Evolutionary conservation across 371 early-diverging fungal genomes (phyloP), one percentile per base, ranked within the genome.

Genomic region (Syncephalastrum racemosum): DNA sequence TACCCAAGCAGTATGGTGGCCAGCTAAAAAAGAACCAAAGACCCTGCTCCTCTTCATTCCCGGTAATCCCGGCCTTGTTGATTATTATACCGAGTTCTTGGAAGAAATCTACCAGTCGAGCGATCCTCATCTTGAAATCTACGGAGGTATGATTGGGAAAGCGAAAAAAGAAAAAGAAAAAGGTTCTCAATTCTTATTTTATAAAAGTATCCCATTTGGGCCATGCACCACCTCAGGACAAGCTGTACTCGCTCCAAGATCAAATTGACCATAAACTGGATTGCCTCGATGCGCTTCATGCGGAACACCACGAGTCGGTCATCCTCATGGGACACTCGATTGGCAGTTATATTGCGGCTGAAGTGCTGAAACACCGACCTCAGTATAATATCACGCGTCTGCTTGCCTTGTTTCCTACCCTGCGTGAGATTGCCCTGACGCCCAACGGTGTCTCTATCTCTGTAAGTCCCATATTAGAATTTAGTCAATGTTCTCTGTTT

Each of bases 361-460:
- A 75, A 50, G 69, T 77, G 20, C 65, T 90, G 22, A 84, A 82
- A 51, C 67, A 71, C 18, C 75, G 86, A 8, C 88, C 86, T 10
- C 59, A 72, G 39, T 76, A 77, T 49, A 69, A 73, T 12, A 85
- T 94, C 27, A 68, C 67, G 36, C 82, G 84, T 4, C 61, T 89
- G 3, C 78, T 91, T 52, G 78, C 78, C 1, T 68, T 94, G 52
- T 93, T 93, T 59, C 95, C 95, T 8, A 87, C 92, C 0, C 62
- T 94, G 3, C 84, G 86, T 42, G 73, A 85, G 20, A 91, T 94
- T 55, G 86, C 84, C 0, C 66, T 79, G 6, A 89, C 92, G 14
- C 92, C 92, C 4, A 85, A 88, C 23, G 95, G 93, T 4, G 73
- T 75, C 6, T 67, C 81, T 39, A 67, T 91, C 45, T 63, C 73